Percentiles rank a stretch among this genome's conserved stretches.
phyloP scores from a whole-genome alignment of 345 rosid genomes.

The Hibiscus tridactylites region DNA sequence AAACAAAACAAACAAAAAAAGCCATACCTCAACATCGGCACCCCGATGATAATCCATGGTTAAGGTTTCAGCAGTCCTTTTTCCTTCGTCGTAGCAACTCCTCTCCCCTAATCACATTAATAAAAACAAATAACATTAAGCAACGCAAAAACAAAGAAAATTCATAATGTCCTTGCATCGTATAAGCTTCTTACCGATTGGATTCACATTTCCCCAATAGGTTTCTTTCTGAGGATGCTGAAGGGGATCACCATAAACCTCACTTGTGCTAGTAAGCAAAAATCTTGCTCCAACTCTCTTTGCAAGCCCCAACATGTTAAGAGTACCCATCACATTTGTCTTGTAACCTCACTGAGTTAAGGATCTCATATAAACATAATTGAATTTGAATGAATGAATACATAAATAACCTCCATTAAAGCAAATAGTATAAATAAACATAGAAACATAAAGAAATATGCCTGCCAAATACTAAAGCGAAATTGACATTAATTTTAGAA shows the following conservation, averaged over 20 bases:
- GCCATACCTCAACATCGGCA: constrained; percentile 82
- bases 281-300: constrained; percentile 97
- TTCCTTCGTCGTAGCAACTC: constrained; percentile 99
- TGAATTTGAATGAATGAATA: not conserved
- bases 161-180: not conserved
- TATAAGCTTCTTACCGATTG: constrained; percentile 52
- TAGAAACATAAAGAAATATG: not conserved
- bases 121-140: not conserved
- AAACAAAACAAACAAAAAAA: not conserved
- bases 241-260: constrained; percentile 98
- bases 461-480: not conserved
- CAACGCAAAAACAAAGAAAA: constrained; percentile 5
- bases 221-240: constrained; percentile 99
- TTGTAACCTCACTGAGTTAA: constrained; percentile 51
- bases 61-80: constrained; percentile 90
- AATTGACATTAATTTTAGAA: not conserved
- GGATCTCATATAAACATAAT: constrained; percentile 29
- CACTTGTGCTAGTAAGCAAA: constrained; percentile 95
- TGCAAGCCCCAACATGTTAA: constrained; percentile 96
- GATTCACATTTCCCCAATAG: constrained; percentile 98
- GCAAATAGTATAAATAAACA: not conserved
- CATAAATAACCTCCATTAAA: too few relatives aligned
- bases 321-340: constrained; percentile 99
- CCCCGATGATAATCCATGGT: constrained; percentile 98
- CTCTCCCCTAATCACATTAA: constrained; percentile 53